A percentile compares a stretch with the other conserved stretches of the same genome.
Conservation (phyloP, 1,139 yeast species). For the Schwanniomyces etchellsii region DNA sequence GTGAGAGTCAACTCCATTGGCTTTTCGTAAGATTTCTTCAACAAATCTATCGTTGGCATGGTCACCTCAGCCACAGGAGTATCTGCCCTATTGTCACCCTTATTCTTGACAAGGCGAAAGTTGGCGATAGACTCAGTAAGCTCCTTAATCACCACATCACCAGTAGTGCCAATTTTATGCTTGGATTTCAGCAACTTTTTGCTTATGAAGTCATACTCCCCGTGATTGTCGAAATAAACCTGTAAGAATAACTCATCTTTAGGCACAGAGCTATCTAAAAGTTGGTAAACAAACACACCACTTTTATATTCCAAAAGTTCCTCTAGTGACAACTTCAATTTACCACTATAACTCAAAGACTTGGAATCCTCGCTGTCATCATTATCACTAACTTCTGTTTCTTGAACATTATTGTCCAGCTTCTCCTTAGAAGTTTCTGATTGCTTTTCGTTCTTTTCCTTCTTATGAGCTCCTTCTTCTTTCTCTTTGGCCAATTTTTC, state of each 20-base stretch:
- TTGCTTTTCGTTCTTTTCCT: conserved; percentile 21
- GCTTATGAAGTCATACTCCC: conserved; percentile 55
- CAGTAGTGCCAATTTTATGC: conserved; percentile 49
- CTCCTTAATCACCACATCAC: conserved; percentile 72
- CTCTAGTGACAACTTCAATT: conserved; percentile 55
- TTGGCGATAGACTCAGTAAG: conserved; percentile 65
- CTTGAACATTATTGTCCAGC: conserved; percentile 17
- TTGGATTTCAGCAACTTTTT: conserved; percentile 37
- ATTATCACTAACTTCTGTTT: conserved; percentile 20
- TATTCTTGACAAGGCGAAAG: conserved; percentile 54
- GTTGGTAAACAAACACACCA: conserved; percentile 71
- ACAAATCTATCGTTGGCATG: conserved; percentile 62
- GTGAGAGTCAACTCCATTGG: conserved; percentile 48
- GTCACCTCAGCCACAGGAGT: conserved; percentile 58
- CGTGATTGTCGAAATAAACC: conserved; percentile 68
- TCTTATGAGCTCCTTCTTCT: conserved; percentile 9
- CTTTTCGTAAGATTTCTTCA: conserved; percentile 58
- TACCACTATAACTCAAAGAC: conserved; percentile 22
- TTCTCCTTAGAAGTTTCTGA: too few relatives aligned
- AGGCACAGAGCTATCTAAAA: conserved; percentile 53
- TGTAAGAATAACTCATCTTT: conserved; percentile 59
- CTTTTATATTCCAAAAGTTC: conserved; percentile 58
- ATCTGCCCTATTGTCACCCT: conserved; percentile 49
- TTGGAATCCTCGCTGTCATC: conserved; percentile 28
- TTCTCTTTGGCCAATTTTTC: conserved; percentile 1